Percentiles rank a stretch among this genome's conserved stretches.
Conservation (phyloP, 2,329 filamentous ascomycete species). For the Aspergillus latus region DNA sequence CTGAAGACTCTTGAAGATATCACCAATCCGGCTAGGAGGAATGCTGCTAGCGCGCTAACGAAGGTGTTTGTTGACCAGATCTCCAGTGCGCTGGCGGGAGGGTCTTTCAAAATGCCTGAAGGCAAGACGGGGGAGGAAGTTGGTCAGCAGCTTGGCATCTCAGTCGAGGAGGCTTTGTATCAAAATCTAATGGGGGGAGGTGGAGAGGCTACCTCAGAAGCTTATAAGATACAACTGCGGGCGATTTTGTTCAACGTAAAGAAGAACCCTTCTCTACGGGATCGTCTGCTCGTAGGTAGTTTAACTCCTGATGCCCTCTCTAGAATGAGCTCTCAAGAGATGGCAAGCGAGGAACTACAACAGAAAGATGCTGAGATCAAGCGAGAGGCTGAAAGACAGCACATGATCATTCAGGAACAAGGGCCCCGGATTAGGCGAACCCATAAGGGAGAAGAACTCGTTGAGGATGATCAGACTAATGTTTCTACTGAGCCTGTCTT, state of each 20-base stretch:
- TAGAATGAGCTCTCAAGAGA: conserved; percentile 85
- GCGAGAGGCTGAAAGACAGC: conserved; percentile 59
- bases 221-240: conserved; percentile 66
- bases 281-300: conserved; percentile 69
- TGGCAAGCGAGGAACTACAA: conserved; percentile 88
- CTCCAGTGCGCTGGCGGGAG: conserved; percentile 64
- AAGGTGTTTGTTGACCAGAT: conserved; percentile 69
- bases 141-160: conserved; percentile 69
- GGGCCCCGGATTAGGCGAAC: conserved; percentile 81
- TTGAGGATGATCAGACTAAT: conserved; percentile 68
- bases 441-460: conserved; percentile 90
- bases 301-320: conserved; percentile 75
- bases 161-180: conserved; percentile 72
- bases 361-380: conserved; percentile 58
- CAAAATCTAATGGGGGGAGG: conserved; percentile 51
- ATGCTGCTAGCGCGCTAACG: conserved; percentile 67
- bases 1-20: conserved; percentile 48
- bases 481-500: conserved; percentile 50
- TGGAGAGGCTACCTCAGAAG: conserved; percentile 52
- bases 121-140: conserved; percentile 64
- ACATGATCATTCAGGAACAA: conserved; percentile 74
- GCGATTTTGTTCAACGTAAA: conserved; percentile 84
- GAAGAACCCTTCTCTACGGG: conserved; percentile 75
- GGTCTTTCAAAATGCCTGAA: conserved; percentile 62
- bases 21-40: conserved; percentile 64